Base-by-base conservation (phyloP, 352 stramenopile species). In the Phytophthora pinifolia region DNA sequence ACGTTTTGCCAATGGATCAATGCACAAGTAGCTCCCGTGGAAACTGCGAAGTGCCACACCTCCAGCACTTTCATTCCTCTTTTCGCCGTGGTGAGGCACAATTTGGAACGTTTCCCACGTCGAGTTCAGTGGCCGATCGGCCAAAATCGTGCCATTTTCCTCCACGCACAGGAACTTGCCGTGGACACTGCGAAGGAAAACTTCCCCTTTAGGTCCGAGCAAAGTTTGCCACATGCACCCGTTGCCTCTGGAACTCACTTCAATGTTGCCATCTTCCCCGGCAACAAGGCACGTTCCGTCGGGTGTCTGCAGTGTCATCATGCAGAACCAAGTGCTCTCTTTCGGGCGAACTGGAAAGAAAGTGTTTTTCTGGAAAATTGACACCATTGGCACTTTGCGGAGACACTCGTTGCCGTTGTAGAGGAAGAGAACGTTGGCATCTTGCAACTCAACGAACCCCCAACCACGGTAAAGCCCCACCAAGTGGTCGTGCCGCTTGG, bases 31-130 rank as follows among this genome's bases (percentile, higher is more conserved):
- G 44, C 78, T 82, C 15, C 84, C 84, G 38, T 94, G 84, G 44
- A 88, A 94, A 46, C 81, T 83, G 34, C 76, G 74, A 41, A 94
- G 67, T 52, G 81, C 81, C 42, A 94, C 76, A 36, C 79, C 79
- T 13, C 70, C 74, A 25, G 15, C 38, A 39, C 15, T 49, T 41
- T 54, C 42, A 15, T 18, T n/a, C 18, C n/a, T 17, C 36, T 31
- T 65, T 31, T 64, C 44, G 3, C 15, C 55, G 44, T 77, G 74
- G 36, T 84, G 75, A 33, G 84, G 80, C 48, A 92, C 70, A 20
- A 91, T 74, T 52, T 89, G 76, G 67, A 94, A 92, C n/a, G 84
- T 94, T 48, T 94, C 84, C 84, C 84, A 94, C 27, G 84, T 94
- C 54, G 84, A 94, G 65, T 92, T 89, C 49, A 79, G 54, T 8